Evolutionary conservation across 2,329 filamentous ascomycete genomes (phyloP), one percentile per base, ranked within the genome.

Genomic region (Raffaelea arxii): DNA sequence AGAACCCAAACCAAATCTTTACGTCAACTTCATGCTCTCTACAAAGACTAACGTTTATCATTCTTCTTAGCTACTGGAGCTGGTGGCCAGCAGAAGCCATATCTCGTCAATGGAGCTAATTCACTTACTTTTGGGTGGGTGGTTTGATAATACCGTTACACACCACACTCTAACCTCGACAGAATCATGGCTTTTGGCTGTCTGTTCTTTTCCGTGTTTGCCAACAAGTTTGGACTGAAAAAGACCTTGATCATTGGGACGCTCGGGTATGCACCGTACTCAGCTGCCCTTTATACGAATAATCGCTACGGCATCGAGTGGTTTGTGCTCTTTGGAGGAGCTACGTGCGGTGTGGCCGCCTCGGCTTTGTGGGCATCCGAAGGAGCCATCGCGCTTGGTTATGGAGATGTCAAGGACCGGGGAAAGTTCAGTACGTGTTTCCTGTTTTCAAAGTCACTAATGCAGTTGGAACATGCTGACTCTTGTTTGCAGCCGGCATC

Each of bases 131-230:
- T 65, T 30, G 67, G 63, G 47, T 58, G 50, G 41, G 50, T 10
- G 16, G 14, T 41, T 22, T 19, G 3, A 41, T 9, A 27, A 6
- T 25, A 38, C 12, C 4, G 18, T 9, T 5, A 2, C 14, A 23
- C 27, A 30, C 27, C 9, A 9, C n/a, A n/a, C n/a, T n/a, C n/a
- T n/a, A 9, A 9, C 27, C 27, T 30, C 16, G 19, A 4, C 42
- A 58, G 63, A 3, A 66, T 73, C 52, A 72, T 74, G 67, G 63
- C 67, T 6, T 66, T 70, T 23, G 62, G 62, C 2, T 68, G 66
- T 47, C 63, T 63, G 2, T 45, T 69, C n/a, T 69, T 67, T 24
- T 61, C 62, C 12, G 57, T 67, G 30, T 56, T 68, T 4, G 62
- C 62, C 39, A 68, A 68, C 53, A 60, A 59, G 37, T 65, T 61